Conservation (phyloP, 495 filamentous ascomycete genomes). For the Apodospora peruviana region DNA sequence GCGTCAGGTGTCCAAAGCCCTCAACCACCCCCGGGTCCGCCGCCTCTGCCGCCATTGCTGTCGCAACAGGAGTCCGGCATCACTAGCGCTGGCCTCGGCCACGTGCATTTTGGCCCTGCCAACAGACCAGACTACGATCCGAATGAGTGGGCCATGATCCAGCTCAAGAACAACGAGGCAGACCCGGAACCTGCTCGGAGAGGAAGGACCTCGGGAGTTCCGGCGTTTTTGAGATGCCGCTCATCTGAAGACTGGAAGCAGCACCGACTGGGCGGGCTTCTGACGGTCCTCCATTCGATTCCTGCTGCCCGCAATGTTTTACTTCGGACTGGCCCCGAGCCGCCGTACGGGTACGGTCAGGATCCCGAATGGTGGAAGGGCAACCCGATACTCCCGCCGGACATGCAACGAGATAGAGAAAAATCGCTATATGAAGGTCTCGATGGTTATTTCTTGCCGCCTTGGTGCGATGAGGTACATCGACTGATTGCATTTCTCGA, state of each 20-base stretch:
- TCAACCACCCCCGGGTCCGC: constrained; percentile 26
- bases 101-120: constrained; percentile 61
- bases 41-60: constrained; percentile 28
- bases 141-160: constrained; percentile 72
- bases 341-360: constrained; percentile 57
- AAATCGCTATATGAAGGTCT: constrained; percentile 40
- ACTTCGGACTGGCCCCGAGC: constrained; percentile 44
- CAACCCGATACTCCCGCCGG: constrained; percentile 51
- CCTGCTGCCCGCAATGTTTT: constrained; percentile 74
- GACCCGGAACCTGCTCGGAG: constrained; percentile 43
- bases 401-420: constrained; percentile 46
- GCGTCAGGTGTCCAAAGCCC: constrained; percentile 9
- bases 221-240: constrained; percentile 66
- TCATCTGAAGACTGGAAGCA: constrained; percentile 7
- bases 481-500: constrained; percentile 87
- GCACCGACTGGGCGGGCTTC: constrained; percentile 58
- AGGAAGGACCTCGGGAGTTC: constrained; percentile 51
- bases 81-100: constrained; percentile 21
- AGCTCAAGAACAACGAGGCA: constrained; percentile 14
- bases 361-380: constrained; percentile 86
- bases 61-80: constrained; percentile 42
- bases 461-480: constrained; percentile 56
- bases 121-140: constrained; percentile 66
- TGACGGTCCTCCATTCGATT: constrained; percentile 81
- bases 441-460: constrained; percentile 13